phyloP scores from a whole-genome alignment of 1,139 yeast genomes.

The Candida smagusa region DNA sequence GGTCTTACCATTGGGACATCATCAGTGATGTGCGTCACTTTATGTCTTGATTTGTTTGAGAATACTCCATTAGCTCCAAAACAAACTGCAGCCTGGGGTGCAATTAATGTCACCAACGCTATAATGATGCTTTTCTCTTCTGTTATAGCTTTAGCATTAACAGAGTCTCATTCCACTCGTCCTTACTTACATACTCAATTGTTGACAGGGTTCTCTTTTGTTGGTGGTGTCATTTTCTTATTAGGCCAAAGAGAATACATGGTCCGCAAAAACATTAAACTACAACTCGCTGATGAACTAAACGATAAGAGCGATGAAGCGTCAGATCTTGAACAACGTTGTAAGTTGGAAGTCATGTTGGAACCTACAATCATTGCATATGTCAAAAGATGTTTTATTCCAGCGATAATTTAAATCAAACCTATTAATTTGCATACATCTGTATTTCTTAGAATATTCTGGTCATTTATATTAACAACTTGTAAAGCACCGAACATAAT shows the following conservation, averaged over 20 bases:
- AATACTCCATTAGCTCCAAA: constrained; percentile 33
- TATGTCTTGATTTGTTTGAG: constrained; percentile 52
- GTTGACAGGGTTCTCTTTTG: constrained; percentile 50
- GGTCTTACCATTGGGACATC: constrained; percentile 62
- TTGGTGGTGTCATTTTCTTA: constrained; percentile 27
- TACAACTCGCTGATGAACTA: neutral
- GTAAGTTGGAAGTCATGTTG: neutral
- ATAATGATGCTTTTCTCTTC: constrained; percentile 28
- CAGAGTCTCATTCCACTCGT: constrained; percentile 22
- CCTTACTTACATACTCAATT: constrained; percentile 62
- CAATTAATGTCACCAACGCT: constrained; percentile 47
- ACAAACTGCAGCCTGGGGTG: constrained; percentile 61
- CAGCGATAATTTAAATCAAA: neutral
- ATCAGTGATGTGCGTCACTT: constrained; percentile 58
- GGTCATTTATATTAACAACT: no score
- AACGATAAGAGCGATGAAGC: no score
- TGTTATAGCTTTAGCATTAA: constrained; percentile 46
- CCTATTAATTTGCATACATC: no score
- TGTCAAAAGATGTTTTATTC: neutral
- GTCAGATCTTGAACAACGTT: no score
- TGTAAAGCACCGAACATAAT: no score
- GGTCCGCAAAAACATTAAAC: constrained; percentile 14
- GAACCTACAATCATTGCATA: neutral
- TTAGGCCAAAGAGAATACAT: constrained; percentile 29
- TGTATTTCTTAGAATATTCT: no score